A percentile compares a stretch with the other conserved stretches of the same genome.
Evolutionary conservation across 2,329 filamentous ascomycete genomes (phyloP).

Genomic region (Alternaria burnsii): DNA sequence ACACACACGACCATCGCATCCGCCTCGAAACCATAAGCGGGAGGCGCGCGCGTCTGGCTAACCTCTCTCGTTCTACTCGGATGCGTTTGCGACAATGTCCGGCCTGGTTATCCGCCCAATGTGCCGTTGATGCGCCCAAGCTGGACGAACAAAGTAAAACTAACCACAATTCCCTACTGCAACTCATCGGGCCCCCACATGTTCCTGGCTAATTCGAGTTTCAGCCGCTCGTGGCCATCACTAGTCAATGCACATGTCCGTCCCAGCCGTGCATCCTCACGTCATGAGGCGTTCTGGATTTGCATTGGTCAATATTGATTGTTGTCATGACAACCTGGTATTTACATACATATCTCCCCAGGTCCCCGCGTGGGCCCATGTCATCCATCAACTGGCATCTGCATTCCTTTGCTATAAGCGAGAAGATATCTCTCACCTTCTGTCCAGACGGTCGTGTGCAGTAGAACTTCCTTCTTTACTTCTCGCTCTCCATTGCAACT

Average conservation of each 20-base stretch:
- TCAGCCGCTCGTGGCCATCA: constrained; percentile 14
- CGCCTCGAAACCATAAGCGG: neutral
- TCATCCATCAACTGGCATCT: constrained; percentile 32
- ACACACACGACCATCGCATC: neutral
- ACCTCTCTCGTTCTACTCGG: neutral
- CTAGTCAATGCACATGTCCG: constrained; percentile 19
- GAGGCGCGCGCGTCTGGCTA: neutral
- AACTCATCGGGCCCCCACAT: constrained; percentile 20
- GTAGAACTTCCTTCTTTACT: constrained; percentile 39
- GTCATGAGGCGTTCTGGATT: constrained; percentile 24
- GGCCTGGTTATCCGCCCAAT: neutral
- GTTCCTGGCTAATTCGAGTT: constrained; percentile 10
- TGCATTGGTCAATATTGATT: constrained; percentile 28
- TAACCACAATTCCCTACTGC: constrained; percentile 4
- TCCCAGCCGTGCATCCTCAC: constrained; percentile 26
- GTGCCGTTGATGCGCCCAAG: constrained; percentile 1
- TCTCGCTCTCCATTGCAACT: constrained; percentile 33
- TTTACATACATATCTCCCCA: constrained; percentile 38
- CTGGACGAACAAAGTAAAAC: neutral
- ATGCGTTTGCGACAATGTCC: neutral
- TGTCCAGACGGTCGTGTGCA: constrained; percentile 36
- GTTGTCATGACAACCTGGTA: constrained; percentile 44
- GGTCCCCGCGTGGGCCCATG: constrained; percentile 40
- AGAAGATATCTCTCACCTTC: constrained; percentile 32
- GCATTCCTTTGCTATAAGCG: constrained; percentile 47